A percentile compares a stretch with the other conserved stretches of the same genome.
phyloP scores from a whole-genome alignment of 2,329 filamentous ascomycete genomes.

The Xylaria sp. region DNA sequence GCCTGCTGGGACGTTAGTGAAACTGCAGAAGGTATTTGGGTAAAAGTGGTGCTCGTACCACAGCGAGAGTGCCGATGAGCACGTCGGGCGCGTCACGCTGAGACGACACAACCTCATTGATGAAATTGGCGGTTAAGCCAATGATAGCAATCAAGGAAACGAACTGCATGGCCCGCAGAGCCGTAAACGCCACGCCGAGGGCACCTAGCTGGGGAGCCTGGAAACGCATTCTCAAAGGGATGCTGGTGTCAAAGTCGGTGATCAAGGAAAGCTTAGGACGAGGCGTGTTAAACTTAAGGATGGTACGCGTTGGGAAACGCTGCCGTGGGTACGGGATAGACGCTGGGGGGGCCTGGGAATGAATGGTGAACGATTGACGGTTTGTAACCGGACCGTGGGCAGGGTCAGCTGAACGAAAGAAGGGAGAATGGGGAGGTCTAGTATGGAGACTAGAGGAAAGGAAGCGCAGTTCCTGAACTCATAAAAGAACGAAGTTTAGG shows the following conservation, averaged over 20 bases:
- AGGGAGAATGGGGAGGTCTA: conserved; percentile 6
- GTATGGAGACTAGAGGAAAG: background rate
- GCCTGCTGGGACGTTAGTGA: conserved; percentile 55
- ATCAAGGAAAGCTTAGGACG: conserved; percentile 48
- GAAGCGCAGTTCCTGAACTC: background rate
- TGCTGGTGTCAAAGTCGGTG: conserved; percentile 39
- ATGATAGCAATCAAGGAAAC: conserved; percentile 75
- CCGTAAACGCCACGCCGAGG: conserved; percentile 77
- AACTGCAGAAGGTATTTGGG: background rate
- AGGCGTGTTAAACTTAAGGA: conserved; percentile 30
- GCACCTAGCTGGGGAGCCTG: conserved; percentile 63
- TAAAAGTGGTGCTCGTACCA: conserved; percentile 60
- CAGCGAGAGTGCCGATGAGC: conserved; percentile 75
- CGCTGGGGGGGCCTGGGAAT: conserved; percentile 35
- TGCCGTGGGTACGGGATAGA: conserved; percentile 46
- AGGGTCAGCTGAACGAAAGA: conserved; percentile 10
- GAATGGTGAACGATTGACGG: conserved; percentile 37
- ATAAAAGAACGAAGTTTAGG: conserved; percentile 1
- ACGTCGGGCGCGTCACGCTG: conserved; percentile 69
- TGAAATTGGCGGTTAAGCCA: conserved; percentile 81
- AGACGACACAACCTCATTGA: conserved; percentile 70
- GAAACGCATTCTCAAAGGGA: conserved; percentile 46
- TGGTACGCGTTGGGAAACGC: conserved; percentile 46
- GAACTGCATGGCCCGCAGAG: conserved; percentile 71
- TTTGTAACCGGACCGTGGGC: conserved; percentile 20